Conservation (phyloP, 139 green algal species). For the Ettlia oleoabundans region DNA sequence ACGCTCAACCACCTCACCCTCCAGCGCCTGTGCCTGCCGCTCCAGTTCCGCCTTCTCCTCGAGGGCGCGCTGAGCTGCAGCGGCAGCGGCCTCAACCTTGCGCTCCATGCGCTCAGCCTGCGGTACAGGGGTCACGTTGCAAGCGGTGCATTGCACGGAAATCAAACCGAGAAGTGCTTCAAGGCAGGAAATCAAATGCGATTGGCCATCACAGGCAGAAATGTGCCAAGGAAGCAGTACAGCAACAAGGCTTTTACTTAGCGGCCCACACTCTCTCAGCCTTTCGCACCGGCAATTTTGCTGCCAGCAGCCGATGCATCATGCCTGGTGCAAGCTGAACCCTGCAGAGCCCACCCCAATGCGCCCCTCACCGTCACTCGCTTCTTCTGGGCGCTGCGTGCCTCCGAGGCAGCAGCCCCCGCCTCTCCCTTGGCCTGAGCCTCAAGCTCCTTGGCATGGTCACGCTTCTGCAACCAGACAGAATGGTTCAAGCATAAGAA, state of each 20-base stretch:
- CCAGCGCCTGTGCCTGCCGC: conserved; percentile 28
- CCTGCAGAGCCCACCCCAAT: too few relatives aligned
- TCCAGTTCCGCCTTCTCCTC: conserved; percentile 43
- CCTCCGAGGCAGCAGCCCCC: conserved; percentile 28
- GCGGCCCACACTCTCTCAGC: neutral
- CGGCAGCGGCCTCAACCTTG: conserved; percentile 3
- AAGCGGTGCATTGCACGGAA: too few relatives aligned
- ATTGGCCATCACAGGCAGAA: too few relatives aligned
- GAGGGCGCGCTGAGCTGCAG: conserved; percentile 18
- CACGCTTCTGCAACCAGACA: conserved; percentile 21
- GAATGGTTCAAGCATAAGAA: neutral
- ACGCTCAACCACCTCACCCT: neutral
- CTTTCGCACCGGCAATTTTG: neutral
- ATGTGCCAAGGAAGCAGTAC: too few relatives aligned
- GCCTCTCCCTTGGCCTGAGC: conserved; percentile 15
- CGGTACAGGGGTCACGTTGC: too few relatives aligned
- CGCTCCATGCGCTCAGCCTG: conserved; percentile 34
- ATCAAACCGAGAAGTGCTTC: too few relatives aligned
- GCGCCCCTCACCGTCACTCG: conserved; percentile 10
- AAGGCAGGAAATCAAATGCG: too few relatives aligned
- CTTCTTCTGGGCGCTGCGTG: conserved; percentile 27
- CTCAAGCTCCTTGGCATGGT: conserved; percentile 37
- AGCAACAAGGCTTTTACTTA: too few relatives aligned
- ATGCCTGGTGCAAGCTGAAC: too few relatives aligned
- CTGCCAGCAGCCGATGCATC: too few relatives aligned